Base-by-base conservation (phyloP, 2,329 filamentous ascomycete species). In the Xylariaceae sp. region DNA sequence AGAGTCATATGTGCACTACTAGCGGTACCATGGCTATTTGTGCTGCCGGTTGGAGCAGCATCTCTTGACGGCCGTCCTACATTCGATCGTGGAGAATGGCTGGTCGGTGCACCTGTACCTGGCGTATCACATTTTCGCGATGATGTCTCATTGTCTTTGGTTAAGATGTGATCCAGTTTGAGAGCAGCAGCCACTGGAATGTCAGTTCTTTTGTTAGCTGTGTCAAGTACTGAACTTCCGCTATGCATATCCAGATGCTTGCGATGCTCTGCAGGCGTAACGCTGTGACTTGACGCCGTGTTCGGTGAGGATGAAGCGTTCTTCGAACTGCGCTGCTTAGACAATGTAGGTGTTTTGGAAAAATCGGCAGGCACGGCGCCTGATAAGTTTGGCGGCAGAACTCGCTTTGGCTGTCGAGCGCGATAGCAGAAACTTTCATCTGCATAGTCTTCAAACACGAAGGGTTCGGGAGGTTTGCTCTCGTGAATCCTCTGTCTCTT, bases 351-450 rank as follows among this genome's bases (percentile, higher is more conserved):
- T 3, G 57, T 61, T 39, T 51, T 58, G 30, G 45, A 11, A 41
- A 9, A 15, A 7, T 48, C 56, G 1, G 37, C 11, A 30, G 30
- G 34, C 17, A 30, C 55, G 52, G 23, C n/a, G 15, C 49, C 34
- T 5, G 45, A 54, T 37, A 37, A n/a, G 17, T 48, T 13, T 49
- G 18, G 30, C 48, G 59, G 55, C 15, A 55, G 53, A 13, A 48
- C 47, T 53, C 62, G 65, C 49, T 65, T 68, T 10, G 49, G 17
- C 11, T 57, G 62, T 37, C 67, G 68, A 58, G 67, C 58, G 63
- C 61, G 67, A 57, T 71, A 72, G 44, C 66, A 63, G 52, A 72
- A 72, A 52, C 70, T 72, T 17, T 67, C 53, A 49, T 72, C 70
- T n/a, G 62, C 34, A 48, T 57, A 64, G 56, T 65, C 67, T 49